Conservation (phyloP, 768 basidiomycete species). For the Leccinum aurantiacum region DNA sequence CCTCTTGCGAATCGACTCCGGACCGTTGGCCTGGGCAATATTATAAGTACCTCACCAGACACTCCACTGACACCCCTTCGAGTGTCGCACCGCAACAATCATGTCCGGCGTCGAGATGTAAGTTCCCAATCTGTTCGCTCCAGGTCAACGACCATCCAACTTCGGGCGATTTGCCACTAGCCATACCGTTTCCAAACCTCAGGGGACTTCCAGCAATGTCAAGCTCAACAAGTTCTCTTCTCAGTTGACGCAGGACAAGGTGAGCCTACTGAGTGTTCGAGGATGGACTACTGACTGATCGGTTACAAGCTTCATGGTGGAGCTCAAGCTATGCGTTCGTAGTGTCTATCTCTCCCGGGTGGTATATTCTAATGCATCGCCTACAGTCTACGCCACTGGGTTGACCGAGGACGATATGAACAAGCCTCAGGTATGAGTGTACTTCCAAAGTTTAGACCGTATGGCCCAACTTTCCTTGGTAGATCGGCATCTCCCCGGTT, state of each 20-base stretch:
- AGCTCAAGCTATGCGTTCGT: conserved; percentile 84
- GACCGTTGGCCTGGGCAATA: conserved; percentile 5
- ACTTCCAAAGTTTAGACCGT: not conserved
- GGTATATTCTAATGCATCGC: not conserved
- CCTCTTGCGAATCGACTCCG: conserved; percentile 5
- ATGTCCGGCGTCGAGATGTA: conserved; percentile 69
- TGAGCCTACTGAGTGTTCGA: conserved; percentile 25
- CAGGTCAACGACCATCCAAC: not conserved
- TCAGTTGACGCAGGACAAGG: conserved; percentile 78
- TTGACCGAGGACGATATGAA: conserved; percentile 78
- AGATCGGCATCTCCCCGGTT: conserved; percentile 86
- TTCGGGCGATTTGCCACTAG: not conserved
- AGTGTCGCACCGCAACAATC: conserved; percentile 12
- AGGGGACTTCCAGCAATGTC: conserved; percentile 33
- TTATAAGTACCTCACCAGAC: conserved; percentile 17
- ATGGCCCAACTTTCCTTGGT: conserved; percentile 13
- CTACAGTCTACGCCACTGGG: conserved; percentile 70
- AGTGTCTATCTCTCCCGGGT: conserved; percentile 4
- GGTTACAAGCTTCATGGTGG: conserved; percentile 56
- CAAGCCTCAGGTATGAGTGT: conserved; percentile 67
- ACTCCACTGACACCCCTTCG: not conserved
- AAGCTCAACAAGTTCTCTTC: conserved; percentile 75
- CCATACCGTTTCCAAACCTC: conserved; percentile 22
- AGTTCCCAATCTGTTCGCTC: conserved; percentile 18
- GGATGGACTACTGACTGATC: not conserved